Base-by-base conservation (phyloP, 2,329 filamentous ascomycete species). In the Diaporthe citri region DNA sequence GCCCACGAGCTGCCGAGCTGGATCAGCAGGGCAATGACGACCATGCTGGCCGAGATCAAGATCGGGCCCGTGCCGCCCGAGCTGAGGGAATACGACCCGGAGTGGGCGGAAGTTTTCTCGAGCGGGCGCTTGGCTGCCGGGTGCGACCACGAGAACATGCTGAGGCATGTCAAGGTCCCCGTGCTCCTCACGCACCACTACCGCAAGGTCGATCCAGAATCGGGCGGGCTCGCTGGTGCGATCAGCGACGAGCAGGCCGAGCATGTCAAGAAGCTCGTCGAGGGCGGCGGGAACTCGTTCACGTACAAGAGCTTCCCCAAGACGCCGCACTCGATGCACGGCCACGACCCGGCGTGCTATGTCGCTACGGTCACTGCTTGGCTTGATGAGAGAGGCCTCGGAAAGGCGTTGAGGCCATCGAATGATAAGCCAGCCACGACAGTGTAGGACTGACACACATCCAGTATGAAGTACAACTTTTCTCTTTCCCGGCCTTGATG, bases 111-210 rank as follows among this genome's bases (percentile, higher is more conserved):
- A 4, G 52, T 36, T 13, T 78, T 78, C 70, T 75, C 46, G 48
- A 72, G 20, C 28, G 77, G 77, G 17, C 51, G 69, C 3, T 60
- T 76, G 51, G 74, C 51, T 12, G 22, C 71, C 12, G 71, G 76
- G 1, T 78, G 77, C 52, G 57, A 74, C 72, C 77, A 78, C 59
- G 75, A 77, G 55, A 73, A 62, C 20, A 78, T 77, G 74, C 76
- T 78, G 41, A 73, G 67, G 62, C 77, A 77, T 20, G 77, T 76
- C 62, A 78, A 75, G 43, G 74, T 72, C 10, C 77, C 77, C 1
- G 74, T 78, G 9, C 57, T 78, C 4, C 72, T 78, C 46, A 78
- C 77, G 2, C 77, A 78, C 52, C 77, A 78, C 39, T 75, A 75
- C 31, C 77, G 74, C 34, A 62, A 22, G 51, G 62, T 78, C 10